These are phyloP conservation scores for Heritiera littoralis DNA, from an alignment of 345 rosid genomes.

Conservation along the genomic window DNA sequence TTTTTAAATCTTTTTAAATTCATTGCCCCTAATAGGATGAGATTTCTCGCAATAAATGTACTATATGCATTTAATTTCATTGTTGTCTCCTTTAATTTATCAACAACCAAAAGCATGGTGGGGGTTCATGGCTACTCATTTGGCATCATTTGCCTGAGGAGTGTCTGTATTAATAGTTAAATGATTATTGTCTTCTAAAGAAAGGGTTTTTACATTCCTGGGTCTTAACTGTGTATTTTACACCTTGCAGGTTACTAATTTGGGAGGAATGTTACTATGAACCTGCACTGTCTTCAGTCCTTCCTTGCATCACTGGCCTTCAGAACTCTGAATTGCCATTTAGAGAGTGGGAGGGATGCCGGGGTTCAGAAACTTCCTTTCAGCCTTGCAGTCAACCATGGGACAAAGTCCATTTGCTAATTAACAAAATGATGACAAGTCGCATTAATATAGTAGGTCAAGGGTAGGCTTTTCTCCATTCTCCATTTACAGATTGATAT, in stretches of 20 bases:
- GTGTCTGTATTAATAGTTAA: neutral
- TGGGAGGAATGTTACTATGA: constrained; percentile 88
- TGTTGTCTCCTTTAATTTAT: constrained; percentile 4
- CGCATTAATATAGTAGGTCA: constrained; percentile 74
- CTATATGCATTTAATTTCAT: neutral
- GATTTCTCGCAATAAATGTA: neutral
- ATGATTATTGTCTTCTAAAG: neutral
- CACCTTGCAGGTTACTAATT: constrained; percentile 65
- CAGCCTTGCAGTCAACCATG: constrained; percentile 37
- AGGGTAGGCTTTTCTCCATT: constrained; percentile 57
- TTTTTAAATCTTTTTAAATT: neutral
- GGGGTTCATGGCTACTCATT: constrained; percentile 3
- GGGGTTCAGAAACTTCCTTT: constrained; percentile 34
- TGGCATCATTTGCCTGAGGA: neutral
- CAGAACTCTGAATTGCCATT: constrained; percentile 33
- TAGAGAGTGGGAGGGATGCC: constrained; percentile 46
- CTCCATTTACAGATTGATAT: neutral
- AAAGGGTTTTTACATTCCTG: neutral
- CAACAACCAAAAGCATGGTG: neutral
- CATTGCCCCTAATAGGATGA: constrained; percentile 1
- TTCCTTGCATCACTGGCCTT: constrained; percentile 33
- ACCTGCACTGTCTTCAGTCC: constrained; percentile 34
- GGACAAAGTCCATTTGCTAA: constrained; percentile 49
- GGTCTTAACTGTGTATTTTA: constrained; percentile 13
- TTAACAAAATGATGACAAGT: constrained; percentile 68